Base-by-base conservation (phyloP, 2,329 filamentous ascomycete genomes). In the Triangularia verruculosa region DNA sequence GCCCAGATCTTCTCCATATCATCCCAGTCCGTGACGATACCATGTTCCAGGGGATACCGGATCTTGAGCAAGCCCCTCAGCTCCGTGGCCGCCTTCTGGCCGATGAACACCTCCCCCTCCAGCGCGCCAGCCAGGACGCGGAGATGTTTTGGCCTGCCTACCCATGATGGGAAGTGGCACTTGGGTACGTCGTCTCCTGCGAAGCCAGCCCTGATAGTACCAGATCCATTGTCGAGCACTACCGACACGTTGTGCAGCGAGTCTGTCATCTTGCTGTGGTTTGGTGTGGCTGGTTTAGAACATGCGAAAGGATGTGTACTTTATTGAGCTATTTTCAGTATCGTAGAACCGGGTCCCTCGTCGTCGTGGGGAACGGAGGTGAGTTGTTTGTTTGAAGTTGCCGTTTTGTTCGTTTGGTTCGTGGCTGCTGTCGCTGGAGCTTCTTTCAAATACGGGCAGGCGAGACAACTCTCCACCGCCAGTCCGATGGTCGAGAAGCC, bases 21-120 rank as follows among this genome's bases (percentile, higher is more conserved):
- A 82, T 99, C 95, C 95, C 95, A 99, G 92, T 98, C 97, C 85
- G 95, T 99, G 79, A 99, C 95, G 77, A 99, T 94, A 95, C 95
- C 95, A 89, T 99, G 95, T 89, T 99, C 95, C 80, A 99, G 98
- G 79, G 95, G 95, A 76, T 98, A 98, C 69, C 88, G 86, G 72
- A 99, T 97, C 85, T 98, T 99, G 71, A 99, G 84, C 66, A 99
- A 81, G 2, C 95, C 95, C 73, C 94, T 88, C 73, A 97, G 83
- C 74, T 98, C 93, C 71, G 93, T 91, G 64, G 94, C 93, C 17
- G 86, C 86, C 76, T 92, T 89, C 72, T 93, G 89, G 59, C 95
- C 95, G 75, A 99, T 97, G 78, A 99, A 99, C 59, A 96, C 90
- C 75, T 99, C 95, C 58, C 95, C 95, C 79, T 99, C 95, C 63